These are phyloP conservation scores for Tympanopsis confertula DNA, from an alignment of 2,329 filamentous ascomycete species.

Conservation along the genomic window DNA sequence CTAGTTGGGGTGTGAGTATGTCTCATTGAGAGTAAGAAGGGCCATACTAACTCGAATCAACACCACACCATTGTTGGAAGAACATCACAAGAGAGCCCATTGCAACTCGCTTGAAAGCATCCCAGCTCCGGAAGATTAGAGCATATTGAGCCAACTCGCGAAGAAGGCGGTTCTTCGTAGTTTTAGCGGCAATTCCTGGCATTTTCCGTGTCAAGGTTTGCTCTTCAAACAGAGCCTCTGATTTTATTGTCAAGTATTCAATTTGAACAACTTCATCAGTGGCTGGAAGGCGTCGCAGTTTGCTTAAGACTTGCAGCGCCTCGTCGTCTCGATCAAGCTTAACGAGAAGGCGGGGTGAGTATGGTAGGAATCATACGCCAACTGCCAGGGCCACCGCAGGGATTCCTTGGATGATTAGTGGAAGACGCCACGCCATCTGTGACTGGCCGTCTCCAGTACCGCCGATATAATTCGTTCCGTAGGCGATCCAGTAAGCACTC, in stretches of 20 bases:
- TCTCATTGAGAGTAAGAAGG: no score
- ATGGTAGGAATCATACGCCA: slow-evolving; percentile 28
- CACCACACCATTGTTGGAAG: slow-evolving; percentile 33
- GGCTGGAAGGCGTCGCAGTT: slow-evolving; percentile 32
- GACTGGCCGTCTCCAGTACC: slow-evolving; percentile 40
- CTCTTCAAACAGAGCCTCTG: slow-evolving; percentile 38
- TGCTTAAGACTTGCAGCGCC: slow-evolving; percentile 30
- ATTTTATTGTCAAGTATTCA: slow-evolving; percentile 35
- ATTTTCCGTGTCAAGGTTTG: slow-evolving; percentile 25
- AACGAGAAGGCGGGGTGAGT: slow-evolving; percentile 33
- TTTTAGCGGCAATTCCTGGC: slow-evolving; percentile 18
- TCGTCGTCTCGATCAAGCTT: slow-evolving; percentile 33
- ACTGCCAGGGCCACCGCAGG: slow-evolving; percentile 14
- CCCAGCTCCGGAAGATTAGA: slow-evolving; percentile 17
- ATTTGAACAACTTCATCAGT: slow-evolving; percentile 35
- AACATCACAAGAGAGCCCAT: slow-evolving; percentile 42
- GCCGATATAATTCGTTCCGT: slow-evolving; percentile 19
- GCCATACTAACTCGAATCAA: slow-evolving; percentile 10
- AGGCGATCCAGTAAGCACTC: slow-evolving; percentile 13
- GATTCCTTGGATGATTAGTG: slow-evolving; percentile 13
- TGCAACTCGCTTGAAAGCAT: slow-evolving; percentile 27
- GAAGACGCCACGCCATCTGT: slow-evolving; percentile 17
- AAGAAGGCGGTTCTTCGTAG: slow-evolving; percentile 34
- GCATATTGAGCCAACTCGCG: slow-evolving; percentile 32
- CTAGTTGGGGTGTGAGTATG: slow-evolving; percentile 25